Evolutionary conservation across 78 protist genomes (phyloP).

Genomic region (Dictyostelium discoideum): DNA sequence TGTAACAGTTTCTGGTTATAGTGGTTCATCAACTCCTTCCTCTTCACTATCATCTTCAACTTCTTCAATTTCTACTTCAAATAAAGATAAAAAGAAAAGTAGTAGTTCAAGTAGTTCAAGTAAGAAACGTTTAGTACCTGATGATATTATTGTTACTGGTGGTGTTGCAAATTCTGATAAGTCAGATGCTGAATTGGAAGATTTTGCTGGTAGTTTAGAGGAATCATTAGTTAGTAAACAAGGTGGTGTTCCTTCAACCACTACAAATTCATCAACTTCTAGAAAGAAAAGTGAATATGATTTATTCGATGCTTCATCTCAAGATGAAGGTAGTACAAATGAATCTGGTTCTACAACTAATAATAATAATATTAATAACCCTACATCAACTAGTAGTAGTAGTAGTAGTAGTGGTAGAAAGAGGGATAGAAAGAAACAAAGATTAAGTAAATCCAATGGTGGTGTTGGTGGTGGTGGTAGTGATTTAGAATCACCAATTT

Average conservation of each 20-base stretch:
- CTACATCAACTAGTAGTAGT: not conserved
- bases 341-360: not conserved
- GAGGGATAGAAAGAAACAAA: slow-evolving; percentile 9
- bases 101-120: not conserved
- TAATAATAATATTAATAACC: not conserved
- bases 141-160: slow-evolving; percentile 48
- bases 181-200: slow-evolving; percentile 43
- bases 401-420: not conserved
- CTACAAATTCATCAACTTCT: not conserved
- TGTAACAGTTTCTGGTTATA: not conserved
- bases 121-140: slow-evolving; percentile 14
- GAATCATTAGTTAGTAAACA: not conserved
- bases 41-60: not conserved
- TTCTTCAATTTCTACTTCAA: not conserved
- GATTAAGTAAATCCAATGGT: not conserved
- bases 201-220: slow-evolving; percentile 54
- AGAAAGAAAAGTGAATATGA: slow-evolving; percentile 5
- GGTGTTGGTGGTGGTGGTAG: not conserved
- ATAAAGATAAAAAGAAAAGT: not conserved
- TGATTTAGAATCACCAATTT: not conserved
- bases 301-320: not conserved
- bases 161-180: not conserved
- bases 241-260: not conserved
- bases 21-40: not conserved
- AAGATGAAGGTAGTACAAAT: slow-evolving; percentile 11